phyloP scores from a whole-genome alignment of 2,329 filamentous ascomycete genomes.

The Lachnellula hyalina region DNA sequence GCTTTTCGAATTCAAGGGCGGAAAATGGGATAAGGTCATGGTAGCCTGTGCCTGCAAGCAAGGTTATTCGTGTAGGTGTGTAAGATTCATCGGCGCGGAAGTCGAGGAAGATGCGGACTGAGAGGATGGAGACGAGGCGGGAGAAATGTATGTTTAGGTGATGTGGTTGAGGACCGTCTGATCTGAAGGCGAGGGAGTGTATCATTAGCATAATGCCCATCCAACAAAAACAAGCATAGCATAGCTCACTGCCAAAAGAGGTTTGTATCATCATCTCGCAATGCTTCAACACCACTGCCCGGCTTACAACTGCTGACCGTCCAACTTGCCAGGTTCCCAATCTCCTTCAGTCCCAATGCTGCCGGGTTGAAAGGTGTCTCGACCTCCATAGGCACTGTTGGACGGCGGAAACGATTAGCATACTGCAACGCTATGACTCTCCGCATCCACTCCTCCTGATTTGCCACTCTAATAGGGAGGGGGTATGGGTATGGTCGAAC shows the following conservation, averaged over 20 bases:
- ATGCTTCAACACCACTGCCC: constrained; percentile 70
- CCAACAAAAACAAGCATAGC: background rate
- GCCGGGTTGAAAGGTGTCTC: constrained; percentile 45
- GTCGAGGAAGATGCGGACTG: constrained; percentile 80
- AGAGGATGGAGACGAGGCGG: constrained; percentile 72
- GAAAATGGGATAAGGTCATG: constrained; percentile 89
- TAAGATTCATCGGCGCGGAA: constrained; percentile 93
- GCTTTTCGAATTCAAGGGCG: constrained; percentile 70
- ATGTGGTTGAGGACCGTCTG: constrained; percentile 79
- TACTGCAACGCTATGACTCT: background rate
- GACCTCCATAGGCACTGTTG: constrained; percentile 30
- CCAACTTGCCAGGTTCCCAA: constrained; percentile 77
- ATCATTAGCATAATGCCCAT: background rate
- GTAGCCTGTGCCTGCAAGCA: constrained; percentile 83
- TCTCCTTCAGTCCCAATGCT: constrained; percentile 63
- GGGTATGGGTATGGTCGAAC: background rate
- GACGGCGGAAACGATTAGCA: constrained; percentile 5
- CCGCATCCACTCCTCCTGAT: background rate
- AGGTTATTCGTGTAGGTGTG: constrained; percentile 87
- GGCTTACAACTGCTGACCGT: constrained; percentile 79
- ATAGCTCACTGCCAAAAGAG: constrained; percentile 70
- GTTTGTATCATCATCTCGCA: constrained; percentile 66
- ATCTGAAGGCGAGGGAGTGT: constrained; percentile 40
- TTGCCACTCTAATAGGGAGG: background rate
- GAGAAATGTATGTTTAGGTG: constrained; percentile 80